These are phyloP conservation scores for Penicillium rolfsii DNA, from an alignment of 2,329 filamentous ascomycete species.

Conservation along the genomic window DNA sequence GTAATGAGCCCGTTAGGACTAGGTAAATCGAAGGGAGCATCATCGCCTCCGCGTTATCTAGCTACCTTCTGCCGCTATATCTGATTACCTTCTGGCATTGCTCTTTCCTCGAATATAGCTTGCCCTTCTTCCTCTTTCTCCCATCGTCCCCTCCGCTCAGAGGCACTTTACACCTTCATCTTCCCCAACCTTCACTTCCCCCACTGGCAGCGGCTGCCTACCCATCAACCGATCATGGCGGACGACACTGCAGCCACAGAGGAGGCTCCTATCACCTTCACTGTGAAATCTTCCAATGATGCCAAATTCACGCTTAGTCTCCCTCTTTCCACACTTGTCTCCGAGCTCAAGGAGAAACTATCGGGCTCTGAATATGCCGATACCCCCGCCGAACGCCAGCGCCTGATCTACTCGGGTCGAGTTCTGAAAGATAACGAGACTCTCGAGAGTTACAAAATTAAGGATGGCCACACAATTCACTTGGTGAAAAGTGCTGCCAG, in stretches of 20 bases:
- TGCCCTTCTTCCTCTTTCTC: constrained; percentile 1
- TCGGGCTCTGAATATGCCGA: constrained; percentile 80
- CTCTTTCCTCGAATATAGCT: background rate
- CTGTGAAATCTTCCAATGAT: constrained; percentile 95
- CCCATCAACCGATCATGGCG: constrained; percentile 39
- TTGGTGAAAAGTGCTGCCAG: constrained; percentile 95
- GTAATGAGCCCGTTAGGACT: constrained; percentile 15
- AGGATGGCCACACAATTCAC: constrained; percentile 92
- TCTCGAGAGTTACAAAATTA: constrained; percentile 87
- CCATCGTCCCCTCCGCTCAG: background rate
- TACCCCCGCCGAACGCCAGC: constrained; percentile 83
- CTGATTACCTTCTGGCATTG: constrained; percentile 1
- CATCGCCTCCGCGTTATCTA: constrained; percentile 4
- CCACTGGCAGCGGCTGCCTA: constrained; percentile 14
- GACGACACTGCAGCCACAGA: constrained; percentile 52
- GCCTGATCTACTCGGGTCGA: constrained; percentile 94
- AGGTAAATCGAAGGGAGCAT: background rate
- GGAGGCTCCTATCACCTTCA: constrained; percentile 86
- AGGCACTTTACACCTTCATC: constrained; percentile 11
- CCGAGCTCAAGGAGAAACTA: constrained; percentile 88
- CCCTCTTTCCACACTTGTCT: constrained; percentile 72
- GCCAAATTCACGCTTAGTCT: constrained; percentile 83
- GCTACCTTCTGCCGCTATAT: background rate
- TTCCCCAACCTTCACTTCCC: constrained; percentile 15
- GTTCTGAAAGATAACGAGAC: constrained; percentile 95